Percentiles rank a stretch among this genome's conserved stretches.
Conservation (phyloP, 306 rosid genomes). For the Castanea sativa region DNA sequence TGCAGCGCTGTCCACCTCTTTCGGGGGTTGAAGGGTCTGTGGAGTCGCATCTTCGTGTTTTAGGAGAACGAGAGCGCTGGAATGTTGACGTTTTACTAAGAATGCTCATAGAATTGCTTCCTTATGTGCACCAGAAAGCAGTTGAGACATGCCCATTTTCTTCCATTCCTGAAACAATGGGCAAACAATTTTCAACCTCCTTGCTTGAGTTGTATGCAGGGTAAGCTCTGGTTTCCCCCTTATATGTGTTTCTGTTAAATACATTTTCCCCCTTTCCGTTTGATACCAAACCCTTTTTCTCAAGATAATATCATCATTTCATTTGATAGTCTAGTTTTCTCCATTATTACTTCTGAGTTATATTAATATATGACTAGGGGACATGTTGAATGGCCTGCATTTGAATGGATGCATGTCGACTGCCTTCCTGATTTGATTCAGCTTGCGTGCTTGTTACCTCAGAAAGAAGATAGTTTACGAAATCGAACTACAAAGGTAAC, state of each 20-base stretch:
- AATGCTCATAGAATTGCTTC: constrained; percentile 70
- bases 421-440: constrained; percentile 87
- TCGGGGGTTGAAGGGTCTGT: constrained; percentile 97
- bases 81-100: constrained; percentile 77
- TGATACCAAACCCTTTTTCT: constrained; percentile 11
- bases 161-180: constrained; percentile 50
- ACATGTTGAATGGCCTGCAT: constrained; percentile 71
- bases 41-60: constrained; percentile 85
- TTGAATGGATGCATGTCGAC: constrained; percentile 91
- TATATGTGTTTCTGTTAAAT: neutral
- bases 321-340: constrained; percentile 23
- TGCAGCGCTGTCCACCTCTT: constrained; percentile 90
- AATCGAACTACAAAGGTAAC: constrained; percentile 73
- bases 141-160: constrained; percentile 79
- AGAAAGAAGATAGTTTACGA: constrained; percentile 84
- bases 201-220: constrained; percentile 81
- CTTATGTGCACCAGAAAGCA: constrained; percentile 61
- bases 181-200: constrained; percentile 52
- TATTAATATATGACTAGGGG: constrained; percentile 57
- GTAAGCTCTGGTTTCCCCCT: constrained; percentile 35
- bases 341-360: constrained; percentile 28
- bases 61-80: constrained; percentile 97
- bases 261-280: neutral
- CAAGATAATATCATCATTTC: constrained; percentile 14
- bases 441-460: constrained; percentile 81